Percentiles rank a stretch among this genome's conserved stretches.
Evolutionary conservation across 768 basidiomycete genomes (phyloP).

Genomic region (Hericium rajendrae): DNA sequence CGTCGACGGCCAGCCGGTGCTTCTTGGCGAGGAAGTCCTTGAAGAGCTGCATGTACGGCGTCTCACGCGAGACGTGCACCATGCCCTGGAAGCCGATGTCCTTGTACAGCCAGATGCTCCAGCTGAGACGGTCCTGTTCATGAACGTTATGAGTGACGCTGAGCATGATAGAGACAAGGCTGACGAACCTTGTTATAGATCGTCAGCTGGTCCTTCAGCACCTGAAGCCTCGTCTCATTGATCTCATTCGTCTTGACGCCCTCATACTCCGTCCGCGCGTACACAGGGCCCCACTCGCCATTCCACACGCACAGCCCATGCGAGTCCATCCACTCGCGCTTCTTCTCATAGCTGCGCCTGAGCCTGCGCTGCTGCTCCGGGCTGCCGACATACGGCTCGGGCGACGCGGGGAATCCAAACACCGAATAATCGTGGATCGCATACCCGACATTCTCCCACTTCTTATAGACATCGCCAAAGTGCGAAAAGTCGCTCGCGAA

Average conservation of each 20-base stretch:
- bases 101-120: conserved; percentile 87
- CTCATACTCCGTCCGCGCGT: conserved; percentile 44
- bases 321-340: conserved; percentile 70
- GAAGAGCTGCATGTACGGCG: conserved; percentile 66
- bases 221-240: conserved; percentile 54
- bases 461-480: conserved; percentile 52
- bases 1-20: conserved; percentile 65
- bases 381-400: conserved; percentile 42
- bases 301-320: conserved; percentile 62
- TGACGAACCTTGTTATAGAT: conserved; percentile 53
- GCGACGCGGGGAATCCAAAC: conserved; percentile 63
- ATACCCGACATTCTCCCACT: conserved; percentile 66
- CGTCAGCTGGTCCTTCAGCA: conserved; percentile 63
- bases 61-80: conserved; percentile 60
- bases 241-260: conserved; percentile 52
- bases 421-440: conserved; percentile 70
- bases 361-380: conserved; percentile 44
- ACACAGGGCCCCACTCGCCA: conserved; percentile 81
- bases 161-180: neutral
- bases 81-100: conserved; percentile 84
- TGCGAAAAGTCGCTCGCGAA: conserved; percentile 72
- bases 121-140: conserved; percentile 52
- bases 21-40: conserved; percentile 66
- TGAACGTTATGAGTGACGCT: neutral
- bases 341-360: conserved; percentile 55